Percentiles rank a stretch among this genome's conserved stretches.
phyloP scores from a whole-genome alignment of 2,329 filamentous ascomycete genomes.

The Pyricularia grisea region DNA sequence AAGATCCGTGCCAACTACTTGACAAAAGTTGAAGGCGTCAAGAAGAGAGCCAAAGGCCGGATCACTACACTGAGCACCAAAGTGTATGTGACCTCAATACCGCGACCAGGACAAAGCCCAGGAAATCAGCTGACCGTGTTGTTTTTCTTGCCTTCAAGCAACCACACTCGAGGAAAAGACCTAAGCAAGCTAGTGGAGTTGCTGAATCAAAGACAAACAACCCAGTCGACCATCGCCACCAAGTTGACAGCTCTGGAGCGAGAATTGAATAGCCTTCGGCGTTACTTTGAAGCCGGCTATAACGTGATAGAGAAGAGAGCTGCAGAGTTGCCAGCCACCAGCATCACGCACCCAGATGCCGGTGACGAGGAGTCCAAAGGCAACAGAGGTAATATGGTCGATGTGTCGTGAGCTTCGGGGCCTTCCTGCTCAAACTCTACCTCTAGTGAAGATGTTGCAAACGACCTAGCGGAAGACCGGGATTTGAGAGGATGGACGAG shows the following conservation, averaged over 20 bases:
- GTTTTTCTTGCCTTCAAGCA: background rate
- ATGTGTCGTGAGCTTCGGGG: background rate
- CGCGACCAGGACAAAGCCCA: background rate
- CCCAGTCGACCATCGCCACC: slow-evolving; percentile 12
- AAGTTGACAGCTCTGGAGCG: slow-evolving; percentile 12
- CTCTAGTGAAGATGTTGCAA: background rate
- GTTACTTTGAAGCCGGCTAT: slow-evolving; percentile 12
- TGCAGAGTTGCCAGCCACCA: background rate
- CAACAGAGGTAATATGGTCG: background rate
- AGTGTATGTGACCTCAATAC: background rate
- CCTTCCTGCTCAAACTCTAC: background rate
- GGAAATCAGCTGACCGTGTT: background rate
- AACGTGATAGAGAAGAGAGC: slow-evolving; percentile 12
- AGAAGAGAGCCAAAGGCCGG: background rate
- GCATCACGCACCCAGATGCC: background rate
- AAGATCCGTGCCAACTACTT: background rate
- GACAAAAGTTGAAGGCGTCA: background rate
- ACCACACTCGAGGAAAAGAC: background rate
- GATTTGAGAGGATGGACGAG: background rate
- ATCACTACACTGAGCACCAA: background rate
- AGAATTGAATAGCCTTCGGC: slow-evolving; percentile 10
- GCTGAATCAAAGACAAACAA: slow-evolving; percentile 11
- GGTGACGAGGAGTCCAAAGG: background rate
- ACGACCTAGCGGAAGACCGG: background rate
- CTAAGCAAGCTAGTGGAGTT: slow-evolving; percentile 11